Percentiles rank a stretch among this genome's conserved stretches.
Conservation (phyloP, 176 grass and related monocot species). For the Dactylis glomerata region DNA sequence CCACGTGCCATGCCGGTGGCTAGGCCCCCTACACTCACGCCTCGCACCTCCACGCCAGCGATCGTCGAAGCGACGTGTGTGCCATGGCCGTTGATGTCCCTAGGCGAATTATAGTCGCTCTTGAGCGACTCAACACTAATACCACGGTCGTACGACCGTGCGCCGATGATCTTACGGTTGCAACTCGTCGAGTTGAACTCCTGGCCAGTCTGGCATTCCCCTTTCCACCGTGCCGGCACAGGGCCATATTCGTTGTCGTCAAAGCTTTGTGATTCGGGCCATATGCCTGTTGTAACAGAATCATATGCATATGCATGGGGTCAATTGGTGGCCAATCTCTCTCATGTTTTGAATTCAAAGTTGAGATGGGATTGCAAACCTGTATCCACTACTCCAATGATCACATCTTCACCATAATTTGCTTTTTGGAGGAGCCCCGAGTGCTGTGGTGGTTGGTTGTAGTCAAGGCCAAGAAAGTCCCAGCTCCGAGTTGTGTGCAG, state of each 20-base stretch:
- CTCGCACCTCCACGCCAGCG: too few species aligned
- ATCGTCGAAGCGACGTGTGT: too few species aligned
- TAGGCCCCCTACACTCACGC: slow-evolving; percentile 9
- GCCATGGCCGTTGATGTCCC: too few species aligned
- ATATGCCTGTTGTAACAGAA: slow-evolving; percentile 21
- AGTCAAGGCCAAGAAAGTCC: too few species aligned
- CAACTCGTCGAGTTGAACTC: slow-evolving; percentile 27
- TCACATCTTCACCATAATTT: slow-evolving; percentile 40
- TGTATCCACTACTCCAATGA: slow-evolving; percentile 34
- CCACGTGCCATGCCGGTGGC: slow-evolving; percentile 35
- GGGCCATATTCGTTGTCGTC: too few species aligned
- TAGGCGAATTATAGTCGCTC: too few species aligned
- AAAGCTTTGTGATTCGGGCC: slow-evolving; percentile 48
- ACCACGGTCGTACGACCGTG: too few species aligned
- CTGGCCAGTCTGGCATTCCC: slow-evolving; percentile 29
- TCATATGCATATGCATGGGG: not conserved
- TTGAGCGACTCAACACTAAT: too few species aligned
- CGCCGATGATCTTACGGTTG: slow-evolving; percentile 40
- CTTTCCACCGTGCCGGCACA: slow-evolving; percentile 42
- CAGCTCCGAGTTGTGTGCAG: slow-evolving; percentile 28
- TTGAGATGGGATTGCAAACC: not conserved
- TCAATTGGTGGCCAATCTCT: not conserved
- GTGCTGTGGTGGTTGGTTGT: not conserved
- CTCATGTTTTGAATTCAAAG: not conserved
- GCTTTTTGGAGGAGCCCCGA: slow-evolving; percentile 22